Evolutionary conservation across 352 stramenopile species (phyloP).

Genomic region (Paralagenidium karlingii): DNA sequence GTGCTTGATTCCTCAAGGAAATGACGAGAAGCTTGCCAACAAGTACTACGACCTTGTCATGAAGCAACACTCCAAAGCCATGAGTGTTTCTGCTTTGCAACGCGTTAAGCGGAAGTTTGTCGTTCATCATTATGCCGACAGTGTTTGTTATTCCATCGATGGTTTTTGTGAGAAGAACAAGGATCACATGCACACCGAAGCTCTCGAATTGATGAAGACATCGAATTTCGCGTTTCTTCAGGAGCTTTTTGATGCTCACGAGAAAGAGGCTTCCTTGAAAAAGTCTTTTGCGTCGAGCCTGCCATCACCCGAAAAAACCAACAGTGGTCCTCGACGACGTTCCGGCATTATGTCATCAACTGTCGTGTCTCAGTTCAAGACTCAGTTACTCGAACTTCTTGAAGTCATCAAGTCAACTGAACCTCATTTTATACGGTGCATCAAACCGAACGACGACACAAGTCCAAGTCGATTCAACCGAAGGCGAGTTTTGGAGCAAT

Average conservation of each 20-base stretch:
- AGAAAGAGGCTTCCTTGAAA: too few species aligned
- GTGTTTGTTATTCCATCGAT: constrained; percentile 68
- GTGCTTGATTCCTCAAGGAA: constrained; percentile 70
- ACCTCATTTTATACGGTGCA: constrained; percentile 86
- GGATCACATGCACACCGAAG: constrained; percentile 77
- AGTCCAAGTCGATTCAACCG: constrained; percentile 49
- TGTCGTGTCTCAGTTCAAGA: constrained; percentile 89
- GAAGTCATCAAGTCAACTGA: constrained; percentile 90
- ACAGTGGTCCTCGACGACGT: constrained; percentile 27
- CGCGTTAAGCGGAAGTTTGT: constrained; percentile 74
- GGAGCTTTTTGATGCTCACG: constrained; percentile 34
- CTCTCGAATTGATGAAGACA: constrained; percentile 52
- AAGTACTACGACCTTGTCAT: constrained; percentile 62
- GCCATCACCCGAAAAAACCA: constrained; percentile 12
- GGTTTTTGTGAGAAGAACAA: constrained; percentile 87
- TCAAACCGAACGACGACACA: constrained; percentile 77
- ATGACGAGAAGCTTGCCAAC: constrained; percentile 73
- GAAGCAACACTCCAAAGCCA: constrained; percentile 56
- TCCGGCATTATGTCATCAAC: constrained; percentile 77
- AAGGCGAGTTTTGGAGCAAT: constrained; percentile 62
- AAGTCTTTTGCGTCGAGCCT: constrained; percentile 7
- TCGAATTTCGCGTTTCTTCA: constrained; percentile 56
- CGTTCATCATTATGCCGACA: constrained; percentile 77
- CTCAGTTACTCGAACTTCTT: constrained; percentile 86
- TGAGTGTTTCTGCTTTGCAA: constrained; percentile 58